phyloP scores from a whole-genome alignment of 306 rosid genomes.

The Geum urbanum region DNA sequence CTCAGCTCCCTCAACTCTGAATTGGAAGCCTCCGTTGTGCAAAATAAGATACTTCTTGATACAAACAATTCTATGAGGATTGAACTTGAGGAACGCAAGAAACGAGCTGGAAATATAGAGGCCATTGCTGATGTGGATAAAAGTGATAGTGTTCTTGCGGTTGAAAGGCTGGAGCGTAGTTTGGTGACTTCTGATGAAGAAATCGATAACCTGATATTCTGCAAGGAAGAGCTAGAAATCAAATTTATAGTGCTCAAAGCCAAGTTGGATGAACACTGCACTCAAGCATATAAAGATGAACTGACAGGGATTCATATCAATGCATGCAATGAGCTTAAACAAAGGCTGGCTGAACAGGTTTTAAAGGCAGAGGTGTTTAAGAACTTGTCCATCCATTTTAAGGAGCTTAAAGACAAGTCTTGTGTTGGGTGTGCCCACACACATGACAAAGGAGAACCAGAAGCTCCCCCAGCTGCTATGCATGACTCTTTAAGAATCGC shows the following conservation, averaged over 20 bases:
- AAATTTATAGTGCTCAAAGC: slow-evolving; percentile 56
- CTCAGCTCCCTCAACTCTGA: slow-evolving; percentile 54
- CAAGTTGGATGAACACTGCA: slow-evolving; percentile 61
- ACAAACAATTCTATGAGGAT: slow-evolving; percentile 36
- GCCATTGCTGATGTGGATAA: slow-evolving; percentile 24
- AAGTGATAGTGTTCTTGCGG: slow-evolving; percentile 43
- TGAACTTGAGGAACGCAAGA: slow-evolving; percentile 47
- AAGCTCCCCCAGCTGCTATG: slow-evolving; percentile 57
- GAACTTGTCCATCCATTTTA: slow-evolving; percentile 86
- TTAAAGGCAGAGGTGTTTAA: slow-evolving; percentile 86
- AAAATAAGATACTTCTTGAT: slow-evolving; percentile 50
- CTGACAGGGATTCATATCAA: slow-evolving; percentile 45
- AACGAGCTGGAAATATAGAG: slow-evolving; percentile 37
- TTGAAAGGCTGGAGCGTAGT: slow-evolving; percentile 57
- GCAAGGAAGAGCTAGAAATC: slow-evolving; percentile 74
- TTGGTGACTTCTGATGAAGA: slow-evolving; percentile 51
- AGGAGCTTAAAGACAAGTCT: slow-evolving; percentile 90
- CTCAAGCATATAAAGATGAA: slow-evolving; percentile 54
- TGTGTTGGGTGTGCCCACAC: slow-evolving; percentile 61
- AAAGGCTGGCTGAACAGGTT: slow-evolving; percentile 80
- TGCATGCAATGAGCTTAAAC: slow-evolving; percentile 51
- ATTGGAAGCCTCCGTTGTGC: slow-evolving; percentile 44
- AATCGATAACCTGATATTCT: slow-evolving; percentile 54
- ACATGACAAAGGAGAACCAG: slow-evolving; percentile 71
- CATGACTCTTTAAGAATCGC: slow-evolving; percentile 96